Percentiles rank a stretch among this genome's conserved stretches.
These are phyloP conservation scores for Chamaecyparis obtusa DNA, from an alignment of 75 land plant genomes.

Conservation along the genomic window DNA sequence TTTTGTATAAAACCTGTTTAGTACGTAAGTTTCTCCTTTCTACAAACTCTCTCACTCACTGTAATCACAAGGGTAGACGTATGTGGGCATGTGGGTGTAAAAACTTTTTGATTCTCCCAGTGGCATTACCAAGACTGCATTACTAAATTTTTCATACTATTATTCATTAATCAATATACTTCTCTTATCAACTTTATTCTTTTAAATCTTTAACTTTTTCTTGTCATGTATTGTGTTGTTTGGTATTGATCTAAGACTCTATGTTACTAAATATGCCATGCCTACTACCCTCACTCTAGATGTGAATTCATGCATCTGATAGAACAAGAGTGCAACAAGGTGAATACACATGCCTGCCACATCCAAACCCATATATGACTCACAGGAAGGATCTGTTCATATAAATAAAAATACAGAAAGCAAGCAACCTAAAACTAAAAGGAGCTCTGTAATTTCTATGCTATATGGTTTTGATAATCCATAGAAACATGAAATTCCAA, in stretches of 20 bases:
- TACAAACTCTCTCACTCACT: too few species aligned
- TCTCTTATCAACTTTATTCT: not conserved
- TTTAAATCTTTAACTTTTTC: not conserved
- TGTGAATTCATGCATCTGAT: not conserved
- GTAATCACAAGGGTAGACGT: too few species aligned
- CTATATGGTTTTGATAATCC: not conserved
- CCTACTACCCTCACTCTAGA: not conserved
- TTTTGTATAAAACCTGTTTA: too few species aligned
- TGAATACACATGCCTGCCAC: not conserved
- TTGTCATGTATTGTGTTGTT: too few species aligned
- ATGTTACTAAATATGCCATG: not conserved
- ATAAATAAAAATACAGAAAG: not conserved
- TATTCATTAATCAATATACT: not conserved
- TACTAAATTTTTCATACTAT: too few species aligned
- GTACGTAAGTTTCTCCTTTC: too few species aligned
- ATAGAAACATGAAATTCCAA: not conserved
- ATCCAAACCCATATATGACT: not conserved
- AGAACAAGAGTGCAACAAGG: not conserved
- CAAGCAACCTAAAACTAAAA: not conserved
- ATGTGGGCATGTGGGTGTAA: too few species aligned
- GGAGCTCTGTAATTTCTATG: not conserved
- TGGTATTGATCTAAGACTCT: not conserved
- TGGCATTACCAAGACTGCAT: too few species aligned
- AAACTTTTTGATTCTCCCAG: too few species aligned
- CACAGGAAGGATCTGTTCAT: not conserved